Evolutionary conservation across 1,139 yeast species (phyloP).

Genomic region (Saccharomyces hybrid): DNA sequence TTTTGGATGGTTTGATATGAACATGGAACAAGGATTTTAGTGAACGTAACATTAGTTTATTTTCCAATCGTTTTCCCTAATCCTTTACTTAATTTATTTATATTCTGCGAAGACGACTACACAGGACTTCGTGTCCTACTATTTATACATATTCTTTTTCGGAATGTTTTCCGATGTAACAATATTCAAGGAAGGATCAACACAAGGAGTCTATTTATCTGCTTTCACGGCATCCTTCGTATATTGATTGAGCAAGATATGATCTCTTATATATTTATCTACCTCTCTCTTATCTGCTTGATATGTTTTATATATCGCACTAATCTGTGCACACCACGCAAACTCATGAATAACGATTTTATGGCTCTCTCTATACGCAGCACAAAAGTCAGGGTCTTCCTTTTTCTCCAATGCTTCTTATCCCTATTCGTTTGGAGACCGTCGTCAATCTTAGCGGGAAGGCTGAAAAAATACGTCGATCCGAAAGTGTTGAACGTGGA

Average conservation of each 20-base stretch:
- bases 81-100: background rate
- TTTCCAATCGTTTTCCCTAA: background rate
- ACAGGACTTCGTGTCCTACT: background rate
- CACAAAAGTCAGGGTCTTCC: no score
- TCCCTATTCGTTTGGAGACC: background rate
- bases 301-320: background rate
- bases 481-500: background rate
- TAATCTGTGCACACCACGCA: background rate
- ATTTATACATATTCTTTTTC: background rate
- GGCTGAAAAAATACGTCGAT: background rate
- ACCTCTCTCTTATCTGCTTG: background rate
- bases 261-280: background rate
- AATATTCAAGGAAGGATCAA: background rate
- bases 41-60: background rate
- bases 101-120: background rate
- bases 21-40: constrained; percentile 51
- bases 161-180: background rate
- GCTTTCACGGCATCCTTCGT: background rate
- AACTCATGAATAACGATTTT: background rate
- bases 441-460: background rate
- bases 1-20: constrained; percentile 86
- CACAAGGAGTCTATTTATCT: background rate
- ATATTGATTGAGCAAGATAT: background rate
- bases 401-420: background rate
- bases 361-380: background rate